Evolutionary conservation across 495 filamentous ascomycete species (phyloP), one percentile per base, ranked within the genome.

Genomic region (Rhizodiscina lignyota): DNA sequence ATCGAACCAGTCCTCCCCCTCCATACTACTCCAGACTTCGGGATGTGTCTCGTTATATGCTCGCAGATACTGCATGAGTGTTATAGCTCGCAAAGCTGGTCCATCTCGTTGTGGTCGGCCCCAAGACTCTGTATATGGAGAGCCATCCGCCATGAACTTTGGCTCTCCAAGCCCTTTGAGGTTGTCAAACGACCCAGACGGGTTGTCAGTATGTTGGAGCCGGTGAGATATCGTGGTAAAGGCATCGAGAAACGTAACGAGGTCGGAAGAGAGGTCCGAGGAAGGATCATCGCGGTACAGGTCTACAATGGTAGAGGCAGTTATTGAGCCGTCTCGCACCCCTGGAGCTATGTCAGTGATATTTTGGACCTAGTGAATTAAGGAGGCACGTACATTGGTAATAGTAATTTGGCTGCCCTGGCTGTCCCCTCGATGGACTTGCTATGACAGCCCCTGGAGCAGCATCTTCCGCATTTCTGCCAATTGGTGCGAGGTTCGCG

Each of bases 101-200:
- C 73, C 72, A 47, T 77, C 73, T 21, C 64, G 55, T 48, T 78
- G 73, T 17, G 73, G 73, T 17, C 73, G 56, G 21, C 73, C 74
- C 73, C 73, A 78, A 1, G 60, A 43, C 21, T 61, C 70, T 16
- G 58, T 60, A 49, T 70, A 77, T 6, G 63, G 55, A 21, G 57
- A 58, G 6, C 60, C 59, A 48, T 75, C 54, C 15, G 62, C 62
- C 30, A 70, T 52, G 31, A 67, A 75, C 37, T 77, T 77, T 4
- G 73, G 71, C 33, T 78, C 73, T 13, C 66, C 73, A 13, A 78
- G 61, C 5, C 68, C 68, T 15, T 60, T 53, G 8, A 63, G 61
- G 26, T 60, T 56, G 17, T 52, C 40, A 28, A 72, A 59, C 12
- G 50, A 54, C 2, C 70, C 70, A 11, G 70, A 74, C 2, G 65